These are phyloP conservation scores for Neurospora sp. DNA, from an alignment of 495 filamentous ascomycete species.

Conservation along the genomic window DNA sequence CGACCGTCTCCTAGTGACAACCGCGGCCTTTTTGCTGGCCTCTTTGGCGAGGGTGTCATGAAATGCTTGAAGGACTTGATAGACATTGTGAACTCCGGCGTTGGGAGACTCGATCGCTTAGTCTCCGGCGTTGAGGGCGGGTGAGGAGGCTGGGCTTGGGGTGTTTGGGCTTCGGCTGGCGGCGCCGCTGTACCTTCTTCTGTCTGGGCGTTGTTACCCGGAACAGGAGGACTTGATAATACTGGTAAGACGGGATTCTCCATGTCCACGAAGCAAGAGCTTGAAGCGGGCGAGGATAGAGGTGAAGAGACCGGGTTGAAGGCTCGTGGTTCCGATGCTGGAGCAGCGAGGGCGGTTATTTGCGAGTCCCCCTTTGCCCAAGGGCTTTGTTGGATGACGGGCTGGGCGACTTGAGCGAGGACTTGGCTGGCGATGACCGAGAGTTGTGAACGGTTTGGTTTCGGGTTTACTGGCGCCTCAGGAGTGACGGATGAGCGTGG, in stretches of 20 bases:
- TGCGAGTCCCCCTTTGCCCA: slow-evolving; percentile 15
- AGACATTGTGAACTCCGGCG: slow-evolving; percentile 20
- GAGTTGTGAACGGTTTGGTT: background rate
- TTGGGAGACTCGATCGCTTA: slow-evolving; percentile 16
- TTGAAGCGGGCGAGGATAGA: slow-evolving; percentile 12
- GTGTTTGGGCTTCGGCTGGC: background rate
- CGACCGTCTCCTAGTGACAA: slow-evolving; percentile 3
- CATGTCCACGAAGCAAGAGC: background rate
- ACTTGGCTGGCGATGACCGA: background rate
- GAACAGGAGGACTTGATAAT: background rate
- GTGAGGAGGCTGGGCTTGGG: background rate
- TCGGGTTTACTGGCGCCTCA: background rate
- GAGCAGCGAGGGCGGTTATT: background rate
- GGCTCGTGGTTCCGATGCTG: background rate
- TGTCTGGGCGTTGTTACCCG: background rate
- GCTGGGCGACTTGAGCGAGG: background rate
- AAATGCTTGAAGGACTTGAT: slow-evolving; percentile 22
- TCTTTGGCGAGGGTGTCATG: slow-evolving; percentile 18
- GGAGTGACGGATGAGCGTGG: background rate
- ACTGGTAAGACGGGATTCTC: background rate
- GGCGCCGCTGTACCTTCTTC: background rate
- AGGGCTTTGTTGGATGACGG: background rate
- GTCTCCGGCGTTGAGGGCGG: slow-evolving; percentile 19
- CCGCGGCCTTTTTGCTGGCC: slow-evolving; percentile 6
- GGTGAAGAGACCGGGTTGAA: slow-evolving; percentile 7